These are phyloP conservation scores for Zopfia rhizophila DNA, from an alignment of 2,329 filamentous ascomycete species.

Conservation along the genomic window DNA sequence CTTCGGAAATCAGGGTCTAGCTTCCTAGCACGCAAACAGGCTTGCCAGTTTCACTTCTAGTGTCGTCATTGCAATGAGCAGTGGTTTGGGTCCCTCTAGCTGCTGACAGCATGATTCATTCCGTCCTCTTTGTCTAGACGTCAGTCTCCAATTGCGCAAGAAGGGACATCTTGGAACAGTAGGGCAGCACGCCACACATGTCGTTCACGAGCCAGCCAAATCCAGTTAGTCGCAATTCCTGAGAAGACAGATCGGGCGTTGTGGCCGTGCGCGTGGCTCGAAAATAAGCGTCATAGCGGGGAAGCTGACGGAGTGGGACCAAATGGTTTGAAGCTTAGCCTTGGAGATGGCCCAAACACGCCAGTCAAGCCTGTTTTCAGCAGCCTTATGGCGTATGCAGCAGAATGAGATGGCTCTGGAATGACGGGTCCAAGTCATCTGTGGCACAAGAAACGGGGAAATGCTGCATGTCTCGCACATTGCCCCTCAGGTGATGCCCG, in stretches of 20 bases:
- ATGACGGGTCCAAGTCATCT: conserved; percentile 10
- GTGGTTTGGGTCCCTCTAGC: conserved; percentile 1
- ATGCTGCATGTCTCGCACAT: conserved; percentile 14
- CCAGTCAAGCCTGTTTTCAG: conserved; percentile 24
- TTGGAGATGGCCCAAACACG: conserved; percentile 38
- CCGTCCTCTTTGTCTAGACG: conserved; percentile 7
- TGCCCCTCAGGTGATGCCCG: no score
- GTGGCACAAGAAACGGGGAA: conserved; percentile 26
- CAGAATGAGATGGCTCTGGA: conserved; percentile 1
- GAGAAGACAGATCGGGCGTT: conserved; percentile 4
- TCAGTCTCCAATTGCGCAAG: conserved; percentile 15
- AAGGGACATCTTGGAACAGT: conserved; percentile 1
- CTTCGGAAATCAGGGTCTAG: no score
- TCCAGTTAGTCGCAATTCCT: conserved; percentile 16
- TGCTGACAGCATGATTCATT: not conserved
- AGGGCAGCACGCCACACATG: conserved; percentile 15
- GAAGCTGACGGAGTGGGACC: no score
- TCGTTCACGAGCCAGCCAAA: conserved; percentile 8
- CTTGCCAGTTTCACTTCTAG: no score
- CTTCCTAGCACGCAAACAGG: conserved; percentile 11
- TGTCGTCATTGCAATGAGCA: conserved; percentile 15
- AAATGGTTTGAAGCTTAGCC: no score
- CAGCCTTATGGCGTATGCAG: conserved; percentile 4
- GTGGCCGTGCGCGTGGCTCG: conserved; percentile 22
- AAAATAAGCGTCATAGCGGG: conserved; percentile 40